phyloP scores from a whole-genome alignment of 768 basidiomycete genomes.

The Lentinula aciculospora region DNA sequence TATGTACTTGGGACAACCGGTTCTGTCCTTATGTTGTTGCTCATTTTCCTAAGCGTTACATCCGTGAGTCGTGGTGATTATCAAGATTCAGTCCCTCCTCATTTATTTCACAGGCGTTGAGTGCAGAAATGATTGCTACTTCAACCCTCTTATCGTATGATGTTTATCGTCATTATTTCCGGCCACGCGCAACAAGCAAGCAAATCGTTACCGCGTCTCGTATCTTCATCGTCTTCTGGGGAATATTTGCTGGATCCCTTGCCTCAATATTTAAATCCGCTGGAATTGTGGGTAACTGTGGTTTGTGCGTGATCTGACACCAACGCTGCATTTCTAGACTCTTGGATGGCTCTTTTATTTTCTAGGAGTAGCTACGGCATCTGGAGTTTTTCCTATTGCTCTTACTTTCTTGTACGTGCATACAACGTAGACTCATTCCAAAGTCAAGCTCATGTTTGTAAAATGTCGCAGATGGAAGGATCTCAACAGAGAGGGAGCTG shows the following conservation, averaged over 20 bases:
- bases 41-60: slow-evolving; percentile 30
- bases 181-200: slow-evolving; percentile 11
- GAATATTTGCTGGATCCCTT: slow-evolving; percentile 10
- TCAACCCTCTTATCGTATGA: slow-evolving; percentile 15
- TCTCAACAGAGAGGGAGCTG: slow-evolving; percentile 16
- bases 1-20: slow-evolving; percentile 28
- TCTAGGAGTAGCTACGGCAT: slow-evolving; percentile 18
- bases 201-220: slow-evolving; percentile 12
- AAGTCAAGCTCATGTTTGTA: background rate
- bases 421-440: background rate
- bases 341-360: slow-evolving; percentile 23
- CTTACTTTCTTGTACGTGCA: slow-evolving; percentile 12
- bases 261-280: slow-evolving; percentile 11
- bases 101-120: slow-evolving; percentile 9
- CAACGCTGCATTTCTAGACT: slow-evolving; percentile 4
- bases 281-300: slow-evolving; percentile 2
- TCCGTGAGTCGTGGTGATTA: slow-evolving; percentile 14
- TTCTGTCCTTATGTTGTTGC: slow-evolving; percentile 26
- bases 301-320: background rate
- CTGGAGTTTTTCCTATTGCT: slow-evolving; percentile 18
- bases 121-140: slow-evolving; percentile 28
- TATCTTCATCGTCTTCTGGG: slow-evolving; percentile 10
- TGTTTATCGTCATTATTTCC: slow-evolving; percentile 15
- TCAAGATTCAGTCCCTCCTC: background rate
- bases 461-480: slow-evolving; percentile 14